These are phyloP conservation scores for Pseudogymnoascus sp. DNA, from an alignment of 2,329 filamentous ascomycete species.

Conservation along the genomic window DNA sequence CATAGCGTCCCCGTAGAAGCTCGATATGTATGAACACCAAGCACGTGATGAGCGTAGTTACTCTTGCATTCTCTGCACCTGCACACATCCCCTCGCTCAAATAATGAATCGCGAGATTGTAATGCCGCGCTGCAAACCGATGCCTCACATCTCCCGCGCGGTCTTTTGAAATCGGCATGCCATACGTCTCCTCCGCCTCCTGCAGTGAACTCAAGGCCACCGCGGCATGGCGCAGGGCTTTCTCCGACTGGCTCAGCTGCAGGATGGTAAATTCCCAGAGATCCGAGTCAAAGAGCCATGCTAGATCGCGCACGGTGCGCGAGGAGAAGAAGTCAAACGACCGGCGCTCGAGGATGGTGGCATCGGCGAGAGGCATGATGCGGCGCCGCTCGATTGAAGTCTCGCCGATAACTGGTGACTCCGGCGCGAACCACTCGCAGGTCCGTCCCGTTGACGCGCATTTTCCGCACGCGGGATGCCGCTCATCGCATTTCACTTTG, in stretches of 20 bases:
- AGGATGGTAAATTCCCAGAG: neutral
- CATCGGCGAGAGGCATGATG: neutral
- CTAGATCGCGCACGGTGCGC: neutral
- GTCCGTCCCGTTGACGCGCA: slow-evolving; percentile 9
- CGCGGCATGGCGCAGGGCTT: neutral
- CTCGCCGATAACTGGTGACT: neutral
- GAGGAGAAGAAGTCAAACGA: neutral
- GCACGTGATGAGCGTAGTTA: neutral
- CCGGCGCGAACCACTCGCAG: neutral
- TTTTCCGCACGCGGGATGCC: slow-evolving; percentile 11
- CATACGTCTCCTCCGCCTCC: slow-evolving; percentile 1
- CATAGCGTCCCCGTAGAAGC: neutral
- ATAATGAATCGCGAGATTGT: slow-evolving; percentile 5
- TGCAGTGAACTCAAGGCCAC: neutral
- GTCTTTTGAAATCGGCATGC: neutral
- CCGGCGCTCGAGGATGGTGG: neutral
- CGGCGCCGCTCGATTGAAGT: neutral
- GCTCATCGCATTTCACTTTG: slow-evolving; percentile 16
- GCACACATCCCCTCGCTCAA: neutral
- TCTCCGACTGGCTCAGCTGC: neutral
- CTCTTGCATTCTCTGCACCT: neutral
- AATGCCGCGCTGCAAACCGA: neutral
- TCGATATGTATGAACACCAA: slow-evolving; percentile 3
- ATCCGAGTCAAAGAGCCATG: neutral
- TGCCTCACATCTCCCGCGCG: neutral